phyloP scores from a whole-genome alignment of 306 rosid species.

The Albizia julibrissin region DNA sequence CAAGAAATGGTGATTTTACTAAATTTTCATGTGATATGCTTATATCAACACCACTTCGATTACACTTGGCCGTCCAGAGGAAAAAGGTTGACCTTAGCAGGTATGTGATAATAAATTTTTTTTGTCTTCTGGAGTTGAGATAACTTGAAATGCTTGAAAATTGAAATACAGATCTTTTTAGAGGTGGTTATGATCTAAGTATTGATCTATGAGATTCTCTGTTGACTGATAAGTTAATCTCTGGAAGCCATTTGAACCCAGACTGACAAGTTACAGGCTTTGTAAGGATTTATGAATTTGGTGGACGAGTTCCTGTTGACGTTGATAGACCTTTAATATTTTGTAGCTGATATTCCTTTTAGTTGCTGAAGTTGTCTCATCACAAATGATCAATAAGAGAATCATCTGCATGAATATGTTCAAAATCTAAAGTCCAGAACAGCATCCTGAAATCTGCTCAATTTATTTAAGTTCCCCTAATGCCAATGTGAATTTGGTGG shows the following conservation, averaged over 20 bases:
- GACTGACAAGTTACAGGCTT: neutral
- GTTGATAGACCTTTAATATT: neutral
- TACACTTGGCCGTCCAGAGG: constrained; percentile 59
- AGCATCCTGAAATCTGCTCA: neutral
- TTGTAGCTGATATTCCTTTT: constrained; percentile 11
- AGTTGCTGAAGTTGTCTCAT: neutral
- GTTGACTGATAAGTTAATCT: neutral
- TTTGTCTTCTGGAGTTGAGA: constrained; percentile 19
- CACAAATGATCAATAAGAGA: constrained; percentile 4
- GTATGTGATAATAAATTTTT: constrained; percentile 44
- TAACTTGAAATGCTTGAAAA: constrained; percentile 18
- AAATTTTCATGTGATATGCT: constrained; percentile 76
- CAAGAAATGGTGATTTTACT: constrained; percentile 68
- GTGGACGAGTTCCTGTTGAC: neutral
- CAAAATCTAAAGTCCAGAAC: neutral
- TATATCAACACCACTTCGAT: constrained; percentile 85
- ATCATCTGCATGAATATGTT: neutral
- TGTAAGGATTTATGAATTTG: neutral
- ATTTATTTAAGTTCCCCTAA: constrained; percentile 10
- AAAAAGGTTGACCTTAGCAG: constrained; percentile 77
- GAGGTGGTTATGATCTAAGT: neutral
- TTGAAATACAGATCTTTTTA: constrained; percentile 1
- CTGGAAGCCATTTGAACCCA: neutral
- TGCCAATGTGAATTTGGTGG: constrained; percentile 8
- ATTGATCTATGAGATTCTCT: neutral